Base-by-base conservation (phyloP, 2,329 filamentous ascomycete species). In the Tolypocladium nubicola region DNA sequence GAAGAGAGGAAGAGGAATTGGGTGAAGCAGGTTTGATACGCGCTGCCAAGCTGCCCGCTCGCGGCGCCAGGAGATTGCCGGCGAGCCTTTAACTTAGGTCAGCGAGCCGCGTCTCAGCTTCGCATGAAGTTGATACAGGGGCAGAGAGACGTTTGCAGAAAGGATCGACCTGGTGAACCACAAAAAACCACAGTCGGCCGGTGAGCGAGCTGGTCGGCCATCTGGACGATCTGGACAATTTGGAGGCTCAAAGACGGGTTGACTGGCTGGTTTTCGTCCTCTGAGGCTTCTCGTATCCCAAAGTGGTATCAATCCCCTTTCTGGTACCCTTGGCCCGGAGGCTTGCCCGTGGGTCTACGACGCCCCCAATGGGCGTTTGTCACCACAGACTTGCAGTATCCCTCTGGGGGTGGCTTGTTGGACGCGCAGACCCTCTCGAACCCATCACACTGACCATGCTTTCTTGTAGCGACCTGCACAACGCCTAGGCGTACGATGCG, bases 401-500 rank as follows among this genome's bases (percentile, higher is more conserved):
- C 38, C 5, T 39, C 38, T 39, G 21, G 10, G 43, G 23, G 23
- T 30, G 23, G 43, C 23, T 30, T 19, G 2, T 47, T 9, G 23
- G 43, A 47, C 1, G 26, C 26, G 26, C 26, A 30, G 26, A 30
- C 26, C 26, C 30, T 33, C 30, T 33, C 30, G 30, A 33, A 33
- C 30, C 7, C 30, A 7, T 33, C 30, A 33, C 6, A 33, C 30
- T 33, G 30, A 33, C 30, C 30, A 7, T 33, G 30, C 30, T 33
- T 33, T 33, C 30, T 33, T 33, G 5, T 33, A 33, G 30, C 30
- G 30, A 33, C 8, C 30, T 33, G 30, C 6, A 33, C 30, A 33
- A 33, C 30, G 8, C 30, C 30, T 40, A 5, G 61, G 64, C 71
- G 35, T 71, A 71, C 59, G 63, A 69, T 54, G 47, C 63, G 2